These are phyloP conservation scores for Calonectria multiphialidica DNA, from an alignment of 2,329 filamentous ascomycete species.

Conservation along the genomic window DNA sequence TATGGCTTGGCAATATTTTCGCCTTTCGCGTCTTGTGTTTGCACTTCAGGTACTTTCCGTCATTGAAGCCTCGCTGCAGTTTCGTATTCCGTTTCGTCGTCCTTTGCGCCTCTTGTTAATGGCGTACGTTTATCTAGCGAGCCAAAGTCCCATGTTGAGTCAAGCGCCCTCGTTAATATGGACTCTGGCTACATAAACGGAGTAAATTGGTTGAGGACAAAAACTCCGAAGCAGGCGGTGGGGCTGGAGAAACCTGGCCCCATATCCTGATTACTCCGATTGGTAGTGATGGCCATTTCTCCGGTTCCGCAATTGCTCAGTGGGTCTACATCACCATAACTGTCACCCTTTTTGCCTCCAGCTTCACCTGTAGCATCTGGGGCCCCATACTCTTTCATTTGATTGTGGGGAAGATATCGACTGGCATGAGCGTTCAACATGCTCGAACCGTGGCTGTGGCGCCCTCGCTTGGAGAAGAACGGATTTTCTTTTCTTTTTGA, in stretches of 20 bases:
- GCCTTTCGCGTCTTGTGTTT: too few relatives aligned
- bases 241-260: background rate
- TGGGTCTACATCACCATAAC: background rate
- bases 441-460: background rate
- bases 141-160: background rate
- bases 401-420: slow-evolving; percentile 6
- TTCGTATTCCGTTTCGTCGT: too few relatives aligned
- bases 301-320: background rate
- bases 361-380: background rate
- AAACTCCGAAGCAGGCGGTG: background rate
- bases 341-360: background rate
- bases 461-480: background rate
- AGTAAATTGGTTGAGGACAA: background rate
- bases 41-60: too few relatives aligned
- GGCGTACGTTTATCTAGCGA: too few relatives aligned
- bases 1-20: too few relatives aligned
- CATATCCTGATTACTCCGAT: background rate
- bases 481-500: too few relatives aligned
- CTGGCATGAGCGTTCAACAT: background rate
- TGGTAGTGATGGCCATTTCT: background rate
- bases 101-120: too few relatives aligned
- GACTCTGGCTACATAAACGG: background rate
- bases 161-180: background rate
- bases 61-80: too few relatives aligned
- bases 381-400: background rate